These are phyloP conservation scores for Hemileccinum impolitum DNA, from an alignment of 768 basidiomycete genomes.

Conservation along the genomic window DNA sequence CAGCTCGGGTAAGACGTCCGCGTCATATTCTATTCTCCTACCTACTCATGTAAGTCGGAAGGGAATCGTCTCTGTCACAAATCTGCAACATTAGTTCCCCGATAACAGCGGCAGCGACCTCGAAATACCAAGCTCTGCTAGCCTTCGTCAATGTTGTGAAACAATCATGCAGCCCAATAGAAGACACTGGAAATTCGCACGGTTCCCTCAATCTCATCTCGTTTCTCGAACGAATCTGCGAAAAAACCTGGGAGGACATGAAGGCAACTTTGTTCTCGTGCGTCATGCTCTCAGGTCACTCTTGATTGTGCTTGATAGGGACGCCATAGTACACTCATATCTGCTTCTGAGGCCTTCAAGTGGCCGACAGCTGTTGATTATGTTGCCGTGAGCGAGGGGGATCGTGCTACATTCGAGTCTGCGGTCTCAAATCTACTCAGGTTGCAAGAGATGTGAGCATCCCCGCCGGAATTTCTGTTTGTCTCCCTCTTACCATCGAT, in stretches of 20 bases:
- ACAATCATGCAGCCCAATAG: slow-evolving; percentile 41
- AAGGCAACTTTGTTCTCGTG: slow-evolving; percentile 63
- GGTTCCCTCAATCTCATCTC: slow-evolving; percentile 55
- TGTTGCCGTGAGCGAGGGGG: slow-evolving; percentile 41
- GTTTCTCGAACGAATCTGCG: slow-evolving; percentile 61
- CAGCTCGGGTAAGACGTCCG: slow-evolving; percentile 57
- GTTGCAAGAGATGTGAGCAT: slow-evolving; percentile 74
- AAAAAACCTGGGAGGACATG: slow-evolving; percentile 76
- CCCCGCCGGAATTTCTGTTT: background rate
- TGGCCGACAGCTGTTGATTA: slow-evolving; percentile 85
- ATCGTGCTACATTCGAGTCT: slow-evolving; percentile 65
- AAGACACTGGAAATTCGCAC: slow-evolving; percentile 42
- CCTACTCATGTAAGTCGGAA: slow-evolving; percentile 28
- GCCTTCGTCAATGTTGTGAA: slow-evolving; percentile 53
- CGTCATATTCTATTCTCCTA: background rate
- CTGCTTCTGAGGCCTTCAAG: slow-evolving; percentile 67
- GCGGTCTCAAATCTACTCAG: slow-evolving; percentile 74
- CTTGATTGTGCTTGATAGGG: background rate
- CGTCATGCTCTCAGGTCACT: slow-evolving; percentile 23
- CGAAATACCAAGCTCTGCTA: slow-evolving; percentile 59
- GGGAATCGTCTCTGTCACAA: slow-evolving; percentile 57
- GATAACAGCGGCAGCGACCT: slow-evolving; percentile 46
- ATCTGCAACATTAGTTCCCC: slow-evolving; percentile 38
- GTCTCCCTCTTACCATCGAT: background rate
- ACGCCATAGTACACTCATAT: slow-evolving; percentile 52